Percentiles rank a stretch among this genome's conserved stretches.
phyloP scores from a whole-genome alignment of 169 alveolate genomes.

The Plasmodium fragile region DNA sequence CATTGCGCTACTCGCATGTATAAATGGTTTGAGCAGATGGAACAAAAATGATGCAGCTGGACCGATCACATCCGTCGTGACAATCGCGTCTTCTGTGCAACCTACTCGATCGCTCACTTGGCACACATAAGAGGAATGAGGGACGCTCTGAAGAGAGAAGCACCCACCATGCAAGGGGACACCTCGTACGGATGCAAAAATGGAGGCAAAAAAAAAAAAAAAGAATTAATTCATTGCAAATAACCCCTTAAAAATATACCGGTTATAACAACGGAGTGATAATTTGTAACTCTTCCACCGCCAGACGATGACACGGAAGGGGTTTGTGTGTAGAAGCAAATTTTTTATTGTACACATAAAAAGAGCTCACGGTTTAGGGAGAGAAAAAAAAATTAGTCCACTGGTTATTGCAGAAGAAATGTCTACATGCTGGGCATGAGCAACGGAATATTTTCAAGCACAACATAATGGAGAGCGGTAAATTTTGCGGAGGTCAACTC shows the following conservation, averaged over 20 bases:
- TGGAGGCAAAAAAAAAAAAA: not conserved
- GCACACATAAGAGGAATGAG: not conserved
- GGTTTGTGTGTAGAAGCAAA: too few species aligned
- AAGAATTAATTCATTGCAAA: too few species aligned
- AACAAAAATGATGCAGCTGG: not conserved
- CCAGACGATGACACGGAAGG: too few species aligned
- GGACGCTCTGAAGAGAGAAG: not conserved
- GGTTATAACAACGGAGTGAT: too few species aligned
- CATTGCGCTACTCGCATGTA: not conserved
- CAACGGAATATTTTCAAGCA: not conserved
- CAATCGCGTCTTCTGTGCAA: too few species aligned
- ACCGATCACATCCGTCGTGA: not conserved
- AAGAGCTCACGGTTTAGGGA: too few species aligned
- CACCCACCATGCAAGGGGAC: not conserved
- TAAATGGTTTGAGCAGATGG: not conserved
- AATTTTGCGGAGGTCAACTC: not conserved
- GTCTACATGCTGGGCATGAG: too few species aligned
- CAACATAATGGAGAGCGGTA: not conserved
- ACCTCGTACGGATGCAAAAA: not conserved
- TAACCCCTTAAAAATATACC: too few species aligned
- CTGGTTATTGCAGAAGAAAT: too few species aligned
- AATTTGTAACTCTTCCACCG: too few species aligned
- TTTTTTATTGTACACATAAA: too few species aligned
- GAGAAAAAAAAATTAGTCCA: not conserved
- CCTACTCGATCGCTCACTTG: not conserved